Conservation (phyloP, 441 rosid species). For the Erysimum cheiri region DNA sequence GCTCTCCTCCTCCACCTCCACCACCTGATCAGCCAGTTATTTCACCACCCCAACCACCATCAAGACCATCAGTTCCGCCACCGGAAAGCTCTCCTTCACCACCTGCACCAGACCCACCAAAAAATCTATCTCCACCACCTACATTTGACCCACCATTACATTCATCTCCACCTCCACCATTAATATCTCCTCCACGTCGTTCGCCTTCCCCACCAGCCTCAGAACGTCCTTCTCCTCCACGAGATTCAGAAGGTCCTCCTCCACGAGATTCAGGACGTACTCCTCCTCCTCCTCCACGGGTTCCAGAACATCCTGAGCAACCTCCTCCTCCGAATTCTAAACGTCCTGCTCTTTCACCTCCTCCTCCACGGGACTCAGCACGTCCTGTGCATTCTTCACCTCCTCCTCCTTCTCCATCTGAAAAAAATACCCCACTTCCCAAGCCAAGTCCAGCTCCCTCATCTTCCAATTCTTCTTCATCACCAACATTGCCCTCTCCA, state of each 20-base stretch:
- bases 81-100: constrained; percentile 40
- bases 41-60: constrained; percentile 37
- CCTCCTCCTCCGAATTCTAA: constrained; percentile 24
- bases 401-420: constrained; percentile 18
- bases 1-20: constrained; percentile 40
- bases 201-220: constrained; percentile 14
- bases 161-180: constrained; percentile 44
- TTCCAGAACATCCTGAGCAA: background rate
- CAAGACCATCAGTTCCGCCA: constrained; percentile 34
- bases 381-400: constrained; percentile 1
- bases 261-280: constrained; percentile 26
- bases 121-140: constrained; percentile 34
- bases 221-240: constrained; percentile 15
- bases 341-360: constrained; percentile 13
- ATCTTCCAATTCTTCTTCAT: constrained; percentile 53
- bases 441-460: constrained; percentile 42
- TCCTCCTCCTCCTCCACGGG: background rate
- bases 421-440: constrained; percentile 32
- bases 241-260: constrained; percentile 15
- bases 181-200: constrained; percentile 5
- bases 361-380: constrained; percentile 22
- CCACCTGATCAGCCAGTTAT: constrained; percentile 32
- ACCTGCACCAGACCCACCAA: constrained; percentile 41
- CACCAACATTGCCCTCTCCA: constrained; percentile 48
- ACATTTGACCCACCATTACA: constrained; percentile 19